Evolutionary conservation across 2,329 filamentous ascomycete genomes (phyloP).

Genomic region (Calonectria pteridis): DNA sequence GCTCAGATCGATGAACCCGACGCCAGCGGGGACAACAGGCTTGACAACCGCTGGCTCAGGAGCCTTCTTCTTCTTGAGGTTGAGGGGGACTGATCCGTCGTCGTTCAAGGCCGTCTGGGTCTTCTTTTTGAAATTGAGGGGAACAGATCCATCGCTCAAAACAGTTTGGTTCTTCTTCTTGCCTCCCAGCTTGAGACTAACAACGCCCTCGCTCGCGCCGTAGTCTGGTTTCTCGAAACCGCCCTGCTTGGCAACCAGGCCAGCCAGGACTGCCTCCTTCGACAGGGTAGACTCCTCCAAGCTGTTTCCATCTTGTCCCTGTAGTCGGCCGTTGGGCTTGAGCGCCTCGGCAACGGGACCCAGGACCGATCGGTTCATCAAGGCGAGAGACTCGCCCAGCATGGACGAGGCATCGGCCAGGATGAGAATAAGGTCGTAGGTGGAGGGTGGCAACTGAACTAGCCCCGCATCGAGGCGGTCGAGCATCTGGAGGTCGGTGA

Average conservation of each 20-base stretch:
- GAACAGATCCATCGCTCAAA: constrained; percentile 40
- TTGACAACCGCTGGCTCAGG: constrained; percentile 53
- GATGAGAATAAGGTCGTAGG: constrained; percentile 88
- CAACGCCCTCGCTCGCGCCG: constrained; percentile 68
- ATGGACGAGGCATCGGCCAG: constrained; percentile 82
- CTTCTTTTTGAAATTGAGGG: constrained; percentile 54
- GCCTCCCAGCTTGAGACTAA: constrained; percentile 59
- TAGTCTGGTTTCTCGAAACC: constrained; percentile 82
- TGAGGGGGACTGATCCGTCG: constrained; percentile 43
- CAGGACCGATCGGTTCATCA: constrained; percentile 78
- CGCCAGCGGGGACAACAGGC: constrained; percentile 63
- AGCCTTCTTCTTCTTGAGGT: constrained; percentile 56
- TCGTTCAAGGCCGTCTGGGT: constrained; percentile 35
- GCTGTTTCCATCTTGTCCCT: constrained; percentile 78
- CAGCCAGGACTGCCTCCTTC: constrained; percentile 86
- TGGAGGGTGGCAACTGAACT: constrained; percentile 78
- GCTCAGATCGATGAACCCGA: constrained; percentile 77
- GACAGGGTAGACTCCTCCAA: constrained; percentile 50
- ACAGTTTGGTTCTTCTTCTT: constrained; percentile 50
- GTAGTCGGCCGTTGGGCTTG: constrained; percentile 75
- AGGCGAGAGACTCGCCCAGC: constrained; percentile 71
- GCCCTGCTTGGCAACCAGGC: constrained; percentile 73
- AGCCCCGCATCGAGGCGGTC: constrained; percentile 89
- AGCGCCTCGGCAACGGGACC: constrained; percentile 77
- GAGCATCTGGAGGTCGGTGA: constrained; percentile 96